Base-by-base conservation (phyloP, 2,329 filamentous ascomycete genomes). In the Didymella keratinophila region DNA sequence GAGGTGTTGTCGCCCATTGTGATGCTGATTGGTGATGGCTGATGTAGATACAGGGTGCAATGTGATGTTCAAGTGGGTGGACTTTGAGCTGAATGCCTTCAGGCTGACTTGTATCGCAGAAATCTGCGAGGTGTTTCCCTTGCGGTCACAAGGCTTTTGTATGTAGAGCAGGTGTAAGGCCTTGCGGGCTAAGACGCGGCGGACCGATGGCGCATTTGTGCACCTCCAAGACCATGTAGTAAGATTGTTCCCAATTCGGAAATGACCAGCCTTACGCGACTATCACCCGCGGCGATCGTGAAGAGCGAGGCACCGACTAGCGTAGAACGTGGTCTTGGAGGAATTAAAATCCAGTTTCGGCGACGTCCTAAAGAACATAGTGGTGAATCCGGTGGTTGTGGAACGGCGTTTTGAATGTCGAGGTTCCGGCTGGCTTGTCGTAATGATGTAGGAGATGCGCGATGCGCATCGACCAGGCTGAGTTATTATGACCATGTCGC, bases 131-230 rank as follows among this genome's bases (percentile, higher is more conserved):
- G 18, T 21, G n/a, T 18, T 9, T 18, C 18, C 20, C 36, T 11
- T 9, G 16, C 36, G 3, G 36, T 10, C 9, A 18, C 20, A 20
- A 3, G 36, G 36, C 36, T 39, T 39, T 39, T 20, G 9, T 20
- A 39, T 39, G 36, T 11, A 10, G 14, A 37, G 34, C n/a, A 16
- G 34, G 18, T 11, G 10, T 39, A 39, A 18, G 36, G 36, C 36
- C 18, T 10, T 9, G 21, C 28, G 37, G 55, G 21, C 43, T 14
- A 58, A 41, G 28, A 21, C 12, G 52, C 53, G 60, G 60, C 60
- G 55, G 59, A 12, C 62, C 58, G 60, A 20, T n/a, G 34, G 27
- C 58, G 62, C 56, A 64, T 56, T 21, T 23, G 20, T 11, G 36
- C 12, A 39, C 5, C 16, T 36, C 14, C 16, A 9, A 18, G 11